Evolutionary conservation across 2,329 filamentous ascomycete species (phyloP), one percentile per base, ranked within the genome.

Genomic region (Reticulascus tulasneorum): DNA sequence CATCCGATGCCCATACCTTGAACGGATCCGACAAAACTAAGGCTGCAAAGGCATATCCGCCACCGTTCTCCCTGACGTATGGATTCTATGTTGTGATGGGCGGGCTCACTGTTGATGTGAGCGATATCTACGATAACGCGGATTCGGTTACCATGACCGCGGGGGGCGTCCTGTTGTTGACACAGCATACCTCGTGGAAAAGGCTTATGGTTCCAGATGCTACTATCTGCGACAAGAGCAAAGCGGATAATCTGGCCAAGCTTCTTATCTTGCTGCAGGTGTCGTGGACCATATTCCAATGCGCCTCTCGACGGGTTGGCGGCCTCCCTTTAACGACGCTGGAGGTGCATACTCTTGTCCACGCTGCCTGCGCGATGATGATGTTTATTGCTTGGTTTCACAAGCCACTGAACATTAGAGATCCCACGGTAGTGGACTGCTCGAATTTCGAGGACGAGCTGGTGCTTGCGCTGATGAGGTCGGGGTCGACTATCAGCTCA

Each of bases 281-380:
- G 1, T 41, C 41, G 11, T 67, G 63, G 62, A 59, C 66, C 38
- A 35, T 60, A 4, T 26, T 62, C 4, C 59, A 65, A 28, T 47
- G 45, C 22, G 42, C 63, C 15, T 53, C 52, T 3, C 53, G 63
- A 1, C 38, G 52, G 11, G 47, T 48, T 2, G 42, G 53, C 12
- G 41, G 44, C 6, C 42, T 64, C 1, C 59, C 63, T 1, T 38
- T 66, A 9, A 58, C 55, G 1, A 48, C 60, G 7, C 50, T 64
- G 9, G 59, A 65, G 33, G 37, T 61, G 2, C 52, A 59, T 38
- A 59, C 57, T 2, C 40, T 59, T 20, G 51, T 49, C 1, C 58
- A 63, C 42, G 54, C 60, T 5, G 29, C 54, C 7, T 63, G 58
- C 35, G 55, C 58, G 5, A 47, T 59, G 16, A 29, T 46, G 8